A percentile compares a stretch with the other conserved stretches of the same genome.
phyloP scores from a whole-genome alignment of 73 alveolate genomes.

The Blepharisma japonicum region DNA sequence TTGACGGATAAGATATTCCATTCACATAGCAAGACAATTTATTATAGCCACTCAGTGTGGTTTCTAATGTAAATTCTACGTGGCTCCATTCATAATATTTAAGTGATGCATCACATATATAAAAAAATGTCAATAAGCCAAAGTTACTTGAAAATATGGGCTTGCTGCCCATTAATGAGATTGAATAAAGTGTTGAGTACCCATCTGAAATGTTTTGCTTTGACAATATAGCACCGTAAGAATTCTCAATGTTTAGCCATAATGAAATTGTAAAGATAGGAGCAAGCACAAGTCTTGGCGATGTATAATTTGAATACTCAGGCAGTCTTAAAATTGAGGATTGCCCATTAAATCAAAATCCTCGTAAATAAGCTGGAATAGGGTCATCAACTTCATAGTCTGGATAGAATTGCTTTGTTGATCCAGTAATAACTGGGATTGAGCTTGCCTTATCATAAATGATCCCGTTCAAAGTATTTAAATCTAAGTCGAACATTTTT shows the following conservation, averaged over 20 bases:
- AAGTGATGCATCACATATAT: no score
- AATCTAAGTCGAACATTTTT: not conserved
- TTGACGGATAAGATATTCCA: not conserved
- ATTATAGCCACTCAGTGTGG: not conserved
- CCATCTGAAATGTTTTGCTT: not conserved
- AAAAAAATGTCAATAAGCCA: no score
- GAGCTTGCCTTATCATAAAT: not conserved
- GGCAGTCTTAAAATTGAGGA: not conserved
- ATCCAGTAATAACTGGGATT: conserved; percentile 13
- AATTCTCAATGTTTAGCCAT: not conserved
- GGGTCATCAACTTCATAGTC: not conserved
- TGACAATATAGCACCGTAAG: not conserved
- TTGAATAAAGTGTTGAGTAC: not conserved
- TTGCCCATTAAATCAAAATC: not conserved
- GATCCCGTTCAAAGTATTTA: not conserved
- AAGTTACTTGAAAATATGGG: no score
- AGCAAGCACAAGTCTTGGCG: not conserved
- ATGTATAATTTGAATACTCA: not conserved
- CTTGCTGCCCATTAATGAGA: no score
- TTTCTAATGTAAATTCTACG: no score
- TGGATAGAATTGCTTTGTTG: not conserved
- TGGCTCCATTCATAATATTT: no score
- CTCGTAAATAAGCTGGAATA: not conserved
- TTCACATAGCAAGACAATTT: not conserved
- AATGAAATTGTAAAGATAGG: not conserved